Base-by-base conservation (phyloP, 2,329 filamentous ascomycete genomes). In the Didymella sp. region DNA sequence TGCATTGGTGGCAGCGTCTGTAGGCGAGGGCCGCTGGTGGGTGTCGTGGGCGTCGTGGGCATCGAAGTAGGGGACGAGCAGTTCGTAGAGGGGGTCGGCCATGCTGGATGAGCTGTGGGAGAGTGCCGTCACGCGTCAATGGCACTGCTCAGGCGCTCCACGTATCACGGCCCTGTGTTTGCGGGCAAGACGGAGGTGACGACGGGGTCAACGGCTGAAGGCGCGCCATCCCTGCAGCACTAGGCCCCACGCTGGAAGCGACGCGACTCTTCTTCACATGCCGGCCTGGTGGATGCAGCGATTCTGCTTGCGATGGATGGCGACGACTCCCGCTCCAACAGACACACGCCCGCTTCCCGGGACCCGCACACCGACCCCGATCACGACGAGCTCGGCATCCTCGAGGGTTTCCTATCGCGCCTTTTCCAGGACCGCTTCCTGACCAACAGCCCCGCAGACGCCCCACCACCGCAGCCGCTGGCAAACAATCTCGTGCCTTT, bases 1-100 rank as follows among this genome's bases (percentile, higher is more conserved):
- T 49, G 84, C 81, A 48, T 86, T 80, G 11, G 86, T 86, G 33
- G 82, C 79, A 9, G 81, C 74, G 71, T 89, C 83, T 30, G 70
- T 57, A 46, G 78, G 71, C 28, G 74, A 74, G 22, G 79, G 77
- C 35, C 75, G 71, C 15, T 76, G 73, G 41, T 74, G 71, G 30
- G 71, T 61, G 62, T 73, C 73, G 56, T 66, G 71, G 60, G 64
- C 73, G 67, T 84, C 80, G 60, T 67, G 71, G 60, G 64, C 73
- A 66, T 84, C 80, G 60, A 88, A 79, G 72, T 89, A 84, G 24
- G 88, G 86, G 51, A 80, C 77, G 40, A 95, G 82, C 38, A 95
- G 81, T 56, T 95, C 91, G 69, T 91, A 88, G 35, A 96, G 81
- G 15, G 89, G 81, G 72, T 94, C 90, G 24, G 64, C 60, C 67